Evolutionary conservation across 1,284 basidiomycete species (phyloP).

Genomic region (Tranzscheliella williamsii): DNA sequence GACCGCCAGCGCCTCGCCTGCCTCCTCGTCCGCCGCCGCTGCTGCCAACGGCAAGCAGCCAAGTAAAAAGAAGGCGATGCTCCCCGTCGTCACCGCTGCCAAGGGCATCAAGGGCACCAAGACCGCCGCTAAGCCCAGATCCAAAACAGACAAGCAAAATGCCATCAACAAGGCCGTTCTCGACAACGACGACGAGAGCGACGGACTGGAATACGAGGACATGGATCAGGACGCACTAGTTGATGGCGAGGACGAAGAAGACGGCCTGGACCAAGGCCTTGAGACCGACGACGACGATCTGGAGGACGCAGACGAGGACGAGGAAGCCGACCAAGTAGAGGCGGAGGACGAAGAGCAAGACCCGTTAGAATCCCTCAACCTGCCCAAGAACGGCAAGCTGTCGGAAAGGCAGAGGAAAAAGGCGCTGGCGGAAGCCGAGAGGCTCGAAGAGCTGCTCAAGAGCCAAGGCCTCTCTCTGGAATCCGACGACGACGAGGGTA

Average conservation of each 20-base stretch:
- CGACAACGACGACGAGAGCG: slow-evolving; percentile 63
- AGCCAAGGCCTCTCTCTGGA: slow-evolving; percentile 54
- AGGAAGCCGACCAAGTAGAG: slow-evolving; percentile 16
- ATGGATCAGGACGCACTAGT: slow-evolving; percentile 60
- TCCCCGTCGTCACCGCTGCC: neutral
- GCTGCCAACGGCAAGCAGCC: slow-evolving; percentile 7
- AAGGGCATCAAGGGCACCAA: slow-evolving; percentile 1
- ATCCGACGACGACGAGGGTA: slow-evolving; percentile 29
- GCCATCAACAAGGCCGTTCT: slow-evolving; percentile 48
- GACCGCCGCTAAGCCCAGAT: slow-evolving; percentile 63
- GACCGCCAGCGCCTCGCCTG: slow-evolving; percentile 5
- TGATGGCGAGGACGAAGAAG: slow-evolving; percentile 63
- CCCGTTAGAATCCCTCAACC: slow-evolving; percentile 32
- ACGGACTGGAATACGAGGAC: slow-evolving; percentile 59
- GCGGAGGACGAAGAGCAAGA: slow-evolving; percentile 33
- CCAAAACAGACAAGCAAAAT: slow-evolving; percentile 62
- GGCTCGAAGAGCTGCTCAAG: slow-evolving; percentile 58
- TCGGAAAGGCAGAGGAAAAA: slow-evolving; percentile 55
- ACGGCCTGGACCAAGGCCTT: slow-evolving; percentile 36
- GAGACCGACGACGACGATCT: slow-evolving; percentile 16
- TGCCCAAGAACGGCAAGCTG: slow-evolving; percentile 53
- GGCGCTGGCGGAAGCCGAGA: slow-evolving; percentile 56
- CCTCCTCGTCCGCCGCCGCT: neutral
- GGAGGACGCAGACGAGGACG: slow-evolving; percentile 22
- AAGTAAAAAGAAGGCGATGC: neutral